Conservation (phyloP, 495 filamentous ascomycete genomes). For the Podospora bellae-mahoneyi region DNA sequence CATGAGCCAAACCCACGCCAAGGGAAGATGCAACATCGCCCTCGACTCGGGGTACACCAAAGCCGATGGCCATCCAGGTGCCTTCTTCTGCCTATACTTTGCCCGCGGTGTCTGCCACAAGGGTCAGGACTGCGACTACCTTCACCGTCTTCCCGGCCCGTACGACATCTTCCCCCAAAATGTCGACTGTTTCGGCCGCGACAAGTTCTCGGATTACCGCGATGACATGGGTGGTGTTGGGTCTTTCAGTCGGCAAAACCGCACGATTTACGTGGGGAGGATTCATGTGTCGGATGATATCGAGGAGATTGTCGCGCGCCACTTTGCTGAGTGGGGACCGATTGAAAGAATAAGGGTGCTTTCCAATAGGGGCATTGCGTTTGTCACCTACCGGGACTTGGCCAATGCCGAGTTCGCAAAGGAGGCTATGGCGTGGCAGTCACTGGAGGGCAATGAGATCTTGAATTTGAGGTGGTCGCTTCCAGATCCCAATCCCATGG, state of each 20-base stretch:
- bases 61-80: conserved; percentile 70
- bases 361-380: conserved; percentile 84
- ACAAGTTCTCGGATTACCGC: conserved; percentile 82
- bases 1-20: conserved; percentile 65
- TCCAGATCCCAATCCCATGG: conserved; percentile 90
- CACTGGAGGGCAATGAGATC: conserved; percentile 76
- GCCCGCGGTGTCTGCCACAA: conserved; percentile 61
- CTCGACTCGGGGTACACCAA: conserved; percentile 83
- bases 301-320: conserved; percentile 89
- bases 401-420: conserved; percentile 87
- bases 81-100: conserved; percentile 92
- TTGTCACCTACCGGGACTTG: conserved; percentile 84
- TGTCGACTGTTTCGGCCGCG: conserved; percentile 88
- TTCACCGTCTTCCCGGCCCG: conserved; percentile 79
- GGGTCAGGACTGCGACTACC: conserved; percentile 89
- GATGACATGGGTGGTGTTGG: conserved; percentile 98
- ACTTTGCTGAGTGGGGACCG: conserved; percentile 93
- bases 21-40: conserved; percentile 75
- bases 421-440: conserved; percentile 85
- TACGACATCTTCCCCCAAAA: conserved; percentile 86
- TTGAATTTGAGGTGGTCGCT: conserved; percentile 98
- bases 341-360: conserved; percentile 86
- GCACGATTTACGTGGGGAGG: conserved; percentile 87
- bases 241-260: conserved; percentile 82
- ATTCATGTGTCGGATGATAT: conserved; percentile 98